Conservation (phyloP, 148 eudicot genomes). For the Arbutus unedo region DNA sequence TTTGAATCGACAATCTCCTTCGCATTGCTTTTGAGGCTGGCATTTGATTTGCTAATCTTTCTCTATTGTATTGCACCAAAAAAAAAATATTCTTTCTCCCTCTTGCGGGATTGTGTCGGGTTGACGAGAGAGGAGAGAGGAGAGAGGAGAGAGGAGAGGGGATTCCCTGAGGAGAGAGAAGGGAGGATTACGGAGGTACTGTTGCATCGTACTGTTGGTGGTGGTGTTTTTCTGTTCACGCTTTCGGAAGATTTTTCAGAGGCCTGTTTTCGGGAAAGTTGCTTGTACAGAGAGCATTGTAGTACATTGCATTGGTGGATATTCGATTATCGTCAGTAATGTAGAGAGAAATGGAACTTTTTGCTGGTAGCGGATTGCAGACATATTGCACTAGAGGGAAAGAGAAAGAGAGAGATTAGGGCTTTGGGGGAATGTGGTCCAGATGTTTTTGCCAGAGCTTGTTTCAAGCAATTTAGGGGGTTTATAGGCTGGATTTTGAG, state of each 20-base stretch:
- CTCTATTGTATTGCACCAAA: too few relatives aligned
- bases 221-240: neutral
- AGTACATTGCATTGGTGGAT: neutral
- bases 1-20: neutral
- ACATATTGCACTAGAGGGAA: neutral
- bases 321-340: neutral
- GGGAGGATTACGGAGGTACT: neutral
- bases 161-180: too few relatives aligned
- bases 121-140: too few relatives aligned
- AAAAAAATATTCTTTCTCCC: too few relatives aligned
- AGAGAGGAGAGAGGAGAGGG: too few relatives aligned
- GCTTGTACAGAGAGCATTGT: neutral
- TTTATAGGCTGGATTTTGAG: neutral
- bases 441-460: neutral
- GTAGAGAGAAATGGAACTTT: neutral
- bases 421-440: neutral
- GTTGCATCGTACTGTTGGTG: neutral
- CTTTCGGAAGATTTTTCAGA: slow-evolving; percentile 3
- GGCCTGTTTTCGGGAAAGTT: slow-evolving; percentile 1
- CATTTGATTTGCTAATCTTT: neutral
- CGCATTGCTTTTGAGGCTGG: slow-evolving; percentile 5
- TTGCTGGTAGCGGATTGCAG: slow-evolving; percentile 4
- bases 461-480: neutral
- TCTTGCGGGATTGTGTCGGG: too few relatives aligned
- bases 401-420: neutral